phyloP scores from a whole-genome alignment of 169 alveolate species.

The Cardiosporidium cionae region DNA sequence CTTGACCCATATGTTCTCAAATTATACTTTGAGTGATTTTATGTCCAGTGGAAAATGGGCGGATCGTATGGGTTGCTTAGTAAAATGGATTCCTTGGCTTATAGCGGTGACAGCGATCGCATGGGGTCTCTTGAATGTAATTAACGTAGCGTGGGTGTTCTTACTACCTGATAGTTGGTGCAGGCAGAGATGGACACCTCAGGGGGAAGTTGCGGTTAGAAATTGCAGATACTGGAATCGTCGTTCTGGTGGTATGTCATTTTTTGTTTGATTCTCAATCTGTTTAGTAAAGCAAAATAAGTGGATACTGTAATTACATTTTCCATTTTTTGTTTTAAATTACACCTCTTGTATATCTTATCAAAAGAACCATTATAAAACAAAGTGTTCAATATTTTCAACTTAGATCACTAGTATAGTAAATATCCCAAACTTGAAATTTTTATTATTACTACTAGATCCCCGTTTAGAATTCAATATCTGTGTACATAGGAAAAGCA shows the following conservation, averaged over 20 bases:
- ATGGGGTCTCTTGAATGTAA: slow-evolving; percentile 33
- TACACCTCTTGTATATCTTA: too few species aligned
- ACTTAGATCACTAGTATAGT: too few species aligned
- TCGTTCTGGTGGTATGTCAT: slow-evolving; percentile 10
- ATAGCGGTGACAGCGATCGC: slow-evolving; percentile 34
- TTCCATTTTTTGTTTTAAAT: too few species aligned
- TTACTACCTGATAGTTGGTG: slow-evolving; percentile 46
- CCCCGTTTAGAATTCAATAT: too few species aligned
- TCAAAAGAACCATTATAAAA: too few species aligned
- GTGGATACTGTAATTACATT: too few species aligned
- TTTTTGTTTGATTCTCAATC: too few species aligned
- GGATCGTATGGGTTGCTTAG: slow-evolving; percentile 59
- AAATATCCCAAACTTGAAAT: too few species aligned
- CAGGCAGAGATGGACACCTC: slow-evolving; percentile 28
- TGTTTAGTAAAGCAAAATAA: too few species aligned
- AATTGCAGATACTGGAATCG: slow-evolving; percentile 40
- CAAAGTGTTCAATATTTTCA: too few species aligned
- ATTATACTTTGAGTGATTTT: slow-evolving; percentile 61
- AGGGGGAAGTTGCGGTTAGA: slow-evolving; percentile 29
- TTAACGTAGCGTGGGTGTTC: slow-evolving; percentile 38
- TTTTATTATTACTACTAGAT: too few species aligned
- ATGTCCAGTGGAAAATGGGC: slow-evolving; percentile 61
- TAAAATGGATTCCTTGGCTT: slow-evolving; percentile 69
- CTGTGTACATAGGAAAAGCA: too few species aligned
- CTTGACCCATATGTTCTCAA: slow-evolving; percentile 46